Conservation (phyloP, 768 basidiomycete species). For the Podaxis rugospora region DNA sequence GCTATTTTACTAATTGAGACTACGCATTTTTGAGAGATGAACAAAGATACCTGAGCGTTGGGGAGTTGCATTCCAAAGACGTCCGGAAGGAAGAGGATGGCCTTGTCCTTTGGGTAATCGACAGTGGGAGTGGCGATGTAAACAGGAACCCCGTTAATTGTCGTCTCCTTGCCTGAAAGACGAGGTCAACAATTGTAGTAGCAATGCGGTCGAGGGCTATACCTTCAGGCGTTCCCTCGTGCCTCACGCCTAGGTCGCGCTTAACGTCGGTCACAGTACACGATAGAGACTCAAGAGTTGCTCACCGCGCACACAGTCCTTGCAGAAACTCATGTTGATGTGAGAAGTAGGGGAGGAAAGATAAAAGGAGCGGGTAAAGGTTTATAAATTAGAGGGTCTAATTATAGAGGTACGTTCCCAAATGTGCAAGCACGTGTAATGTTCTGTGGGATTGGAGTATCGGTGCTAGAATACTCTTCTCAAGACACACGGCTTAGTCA, state of each 20-base stretch:
- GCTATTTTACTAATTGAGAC: conserved; percentile 18
- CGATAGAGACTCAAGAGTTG: neutral
- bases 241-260: conserved; percentile 39
- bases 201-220: neutral
- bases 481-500: neutral
- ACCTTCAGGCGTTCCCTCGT: conserved; percentile 47
- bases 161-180: conserved; percentile 39
- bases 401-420: neutral
- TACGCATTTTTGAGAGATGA: neutral
- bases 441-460: neutral
- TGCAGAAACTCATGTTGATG: conserved; percentile 33
- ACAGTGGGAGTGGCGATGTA: conserved; percentile 51
- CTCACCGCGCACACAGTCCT: conserved; percentile 52
- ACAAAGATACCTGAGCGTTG: conserved; percentile 40
- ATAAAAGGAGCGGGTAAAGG: neutral
- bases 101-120: conserved; percentile 52
- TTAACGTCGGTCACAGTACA: neutral
- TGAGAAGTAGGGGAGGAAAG: neutral
- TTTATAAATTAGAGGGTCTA: conserved; percentile 1
- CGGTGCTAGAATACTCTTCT: neutral
- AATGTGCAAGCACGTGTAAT: neutral
- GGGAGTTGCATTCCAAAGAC: conserved; percentile 44
- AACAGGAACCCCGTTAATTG: conserved; percentile 40
- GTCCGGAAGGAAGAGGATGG: conserved; percentile 50
- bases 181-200: neutral